Evolutionary conservation across 1,284 basidiomycete genomes (phyloP), one percentile per base, ranked within the genome.

Genomic region (Boletus putidus): DNA sequence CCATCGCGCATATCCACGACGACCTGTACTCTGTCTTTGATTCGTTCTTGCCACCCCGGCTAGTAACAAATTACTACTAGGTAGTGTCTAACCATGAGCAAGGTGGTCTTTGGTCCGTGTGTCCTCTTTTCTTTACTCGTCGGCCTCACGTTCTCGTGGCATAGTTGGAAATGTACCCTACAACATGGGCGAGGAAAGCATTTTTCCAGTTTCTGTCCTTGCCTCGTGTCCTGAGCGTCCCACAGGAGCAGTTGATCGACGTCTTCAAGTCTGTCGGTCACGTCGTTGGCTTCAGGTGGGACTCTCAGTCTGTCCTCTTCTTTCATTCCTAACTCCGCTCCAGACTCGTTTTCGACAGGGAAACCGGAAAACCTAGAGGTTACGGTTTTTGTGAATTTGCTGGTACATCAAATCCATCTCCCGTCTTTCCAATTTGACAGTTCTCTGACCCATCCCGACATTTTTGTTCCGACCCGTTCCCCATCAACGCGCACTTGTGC

Each of bases 381-480:
- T 99, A 97, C 73, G 96, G 96, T 16, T 98, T 98, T 73, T 96
- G 95, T 78, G 94, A 97, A 82, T 98, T 94, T 73, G 88, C 91
- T 68, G 94, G 94, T 95, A 82, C 75, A 85, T 80, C 66, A 71
- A 70, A 76, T 72, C 71, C 68, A 74, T 75, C 52, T 54, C 58
- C 58, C 55, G 64, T 68, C 72, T 70, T 66, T 59, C 56, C 58
- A 62, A 61, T 58, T 61, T 69, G 63, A 64, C 62, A 57, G 60
- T 61, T 68, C 73, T 80, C 77, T 78, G 74, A 81, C 77, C 67
- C 68, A 62, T 74, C 75, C 65, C 59, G 66, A 57, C 68, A 58
- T 59, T 57, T 59, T 64, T 49, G 62, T 63, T 60, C 53, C 56
- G 62, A 61, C 54, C 55, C 60, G 47, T 55, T 27, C 52, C 52